phyloP scores from a whole-genome alignment of 1,284 basidiomycete species.

The Erythrobasidium hasegawianum region DNA sequence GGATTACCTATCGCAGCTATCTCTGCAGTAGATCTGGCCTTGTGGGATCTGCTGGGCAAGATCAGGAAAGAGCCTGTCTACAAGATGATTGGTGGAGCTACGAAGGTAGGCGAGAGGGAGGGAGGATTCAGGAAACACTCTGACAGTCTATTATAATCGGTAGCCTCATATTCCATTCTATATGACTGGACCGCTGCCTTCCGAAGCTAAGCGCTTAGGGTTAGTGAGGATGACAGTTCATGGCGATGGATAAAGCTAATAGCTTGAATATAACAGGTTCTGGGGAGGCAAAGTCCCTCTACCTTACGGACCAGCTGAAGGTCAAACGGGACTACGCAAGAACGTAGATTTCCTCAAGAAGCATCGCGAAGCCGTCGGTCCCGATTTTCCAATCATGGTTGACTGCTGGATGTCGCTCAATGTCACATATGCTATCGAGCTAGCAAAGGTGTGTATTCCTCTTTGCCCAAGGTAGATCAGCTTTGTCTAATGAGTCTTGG shows the following conservation, averaged over 20 bases:
- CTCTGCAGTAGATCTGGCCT: constrained; percentile 55
- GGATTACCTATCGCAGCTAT: constrained; percentile 55
- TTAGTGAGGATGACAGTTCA: background rate
- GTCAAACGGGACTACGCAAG: constrained; percentile 53
- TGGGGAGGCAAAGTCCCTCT: constrained; percentile 56
- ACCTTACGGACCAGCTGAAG: constrained; percentile 55
- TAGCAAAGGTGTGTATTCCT: constrained; percentile 47
- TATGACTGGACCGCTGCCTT: constrained; percentile 55
- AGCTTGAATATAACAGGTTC: constrained; percentile 48
- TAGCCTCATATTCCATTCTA: constrained; percentile 56
- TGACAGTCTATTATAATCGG: background rate
- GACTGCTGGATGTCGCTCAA: constrained; percentile 48
- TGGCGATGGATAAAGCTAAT: background rate
- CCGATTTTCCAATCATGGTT: constrained; percentile 56
- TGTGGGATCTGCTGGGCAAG: constrained; percentile 58
- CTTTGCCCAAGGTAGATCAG: background rate
- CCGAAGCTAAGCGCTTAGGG: constrained; percentile 50
- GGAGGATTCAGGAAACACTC: background rate
- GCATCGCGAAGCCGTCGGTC: constrained; percentile 52
- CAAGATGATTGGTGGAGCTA: constrained; percentile 57
- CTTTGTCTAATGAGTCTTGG: background rate
- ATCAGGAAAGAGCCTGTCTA: constrained; percentile 57
- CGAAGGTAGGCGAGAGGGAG: constrained; percentile 40
- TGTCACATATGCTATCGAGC: constrained; percentile 54
- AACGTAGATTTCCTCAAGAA: constrained; percentile 55